Evolutionary conservation across 306 rosid genomes (phyloP).

Genomic region (Prunus fruticosa): DNA sequence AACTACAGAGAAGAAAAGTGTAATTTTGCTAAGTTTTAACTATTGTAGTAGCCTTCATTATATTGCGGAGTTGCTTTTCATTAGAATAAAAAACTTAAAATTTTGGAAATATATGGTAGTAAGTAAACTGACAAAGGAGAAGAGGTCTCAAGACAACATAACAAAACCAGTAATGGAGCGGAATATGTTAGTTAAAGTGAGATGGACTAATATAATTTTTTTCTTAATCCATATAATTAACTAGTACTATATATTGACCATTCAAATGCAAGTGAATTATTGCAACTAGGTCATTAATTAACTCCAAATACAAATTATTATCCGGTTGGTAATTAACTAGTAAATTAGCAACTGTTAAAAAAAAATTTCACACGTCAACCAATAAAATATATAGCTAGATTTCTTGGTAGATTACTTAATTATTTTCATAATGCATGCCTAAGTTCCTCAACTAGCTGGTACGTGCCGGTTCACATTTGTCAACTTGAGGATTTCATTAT

Average conservation of each 20-base stretch:
- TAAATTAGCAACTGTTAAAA: neutral
- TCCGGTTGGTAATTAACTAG: neutral
- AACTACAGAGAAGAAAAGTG: too few relatives aligned
- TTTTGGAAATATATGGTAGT: too few relatives aligned
- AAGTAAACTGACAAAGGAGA: too few relatives aligned
- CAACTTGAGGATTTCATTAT: slow-evolving; percentile 6
- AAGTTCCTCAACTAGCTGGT: slow-evolving; percentile 5
- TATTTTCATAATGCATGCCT: slow-evolving; percentile 1
- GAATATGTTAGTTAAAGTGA: too few relatives aligned
- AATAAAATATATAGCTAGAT: neutral
- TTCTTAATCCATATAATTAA: too few relatives aligned
- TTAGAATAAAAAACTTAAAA: too few relatives aligned
- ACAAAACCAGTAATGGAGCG: too few relatives aligned
- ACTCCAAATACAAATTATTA: neutral
- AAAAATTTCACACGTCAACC: neutral
- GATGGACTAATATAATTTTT: too few relatives aligned
- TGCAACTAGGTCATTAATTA: neutral
- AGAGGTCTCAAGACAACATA: too few relatives aligned
- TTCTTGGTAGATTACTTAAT: slow-evolving; percentile 1
- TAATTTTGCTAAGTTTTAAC: too few relatives aligned
- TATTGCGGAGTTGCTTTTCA: too few relatives aligned
- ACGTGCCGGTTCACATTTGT: slow-evolving; percentile 7
- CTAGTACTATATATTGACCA: neutral
- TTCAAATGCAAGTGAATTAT: neutral
- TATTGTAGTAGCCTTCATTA: too few relatives aligned